phyloP scores from a whole-genome alignment of 2,329 filamentous ascomycete species.

The Blumeria graminis region DNA sequence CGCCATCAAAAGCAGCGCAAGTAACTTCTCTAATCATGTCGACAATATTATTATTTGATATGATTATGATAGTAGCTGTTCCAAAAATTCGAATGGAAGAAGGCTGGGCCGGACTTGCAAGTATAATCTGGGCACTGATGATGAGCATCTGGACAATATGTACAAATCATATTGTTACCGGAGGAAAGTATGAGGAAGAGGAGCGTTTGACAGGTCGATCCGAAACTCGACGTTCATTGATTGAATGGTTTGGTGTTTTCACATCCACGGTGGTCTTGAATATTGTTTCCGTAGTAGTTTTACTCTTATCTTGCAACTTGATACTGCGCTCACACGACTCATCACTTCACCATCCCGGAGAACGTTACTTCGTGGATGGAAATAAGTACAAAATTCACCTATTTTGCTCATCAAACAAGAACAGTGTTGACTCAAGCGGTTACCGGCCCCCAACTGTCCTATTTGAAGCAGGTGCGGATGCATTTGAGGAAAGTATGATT shows the following conservation, averaged over 20 bases:
- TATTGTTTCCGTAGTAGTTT: constrained; percentile 38
- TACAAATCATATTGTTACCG: constrained; percentile 62
- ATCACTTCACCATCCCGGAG: constrained; percentile 46
- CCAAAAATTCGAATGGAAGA: constrained; percentile 57
- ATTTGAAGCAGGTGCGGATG: constrained; percentile 59
- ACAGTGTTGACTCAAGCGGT: constrained; percentile 22
- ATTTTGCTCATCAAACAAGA: constrained; percentile 43
- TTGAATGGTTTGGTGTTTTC: constrained; percentile 67
- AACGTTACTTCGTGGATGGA: constrained; percentile 57
- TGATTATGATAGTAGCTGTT: constrained; percentile 58
- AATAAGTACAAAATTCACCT: constrained; percentile 73
- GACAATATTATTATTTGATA: constrained; percentile 43
- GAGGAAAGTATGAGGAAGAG: constrained; percentile 85
- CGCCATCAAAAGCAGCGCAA: constrained; percentile 58
- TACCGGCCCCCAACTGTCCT: constrained; percentile 52
- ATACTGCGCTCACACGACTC: constrained; percentile 61
- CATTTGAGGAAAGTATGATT: constrained; percentile 58
- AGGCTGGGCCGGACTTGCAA: constrained; percentile 73
- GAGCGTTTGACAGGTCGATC: constrained; percentile 72
- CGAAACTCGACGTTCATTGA: constrained; percentile 58
- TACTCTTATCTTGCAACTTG: constrained; percentile 60
- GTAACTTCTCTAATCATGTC: constrained; percentile 46
- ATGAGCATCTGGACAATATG: constrained; percentile 58
- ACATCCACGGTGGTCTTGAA: constrained; percentile 47
- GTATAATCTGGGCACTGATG: constrained; percentile 58